phyloP scores from a whole-genome alignment of 495 filamentous ascomycete genomes.

The Aspergillus sclerotioniger region DNA sequence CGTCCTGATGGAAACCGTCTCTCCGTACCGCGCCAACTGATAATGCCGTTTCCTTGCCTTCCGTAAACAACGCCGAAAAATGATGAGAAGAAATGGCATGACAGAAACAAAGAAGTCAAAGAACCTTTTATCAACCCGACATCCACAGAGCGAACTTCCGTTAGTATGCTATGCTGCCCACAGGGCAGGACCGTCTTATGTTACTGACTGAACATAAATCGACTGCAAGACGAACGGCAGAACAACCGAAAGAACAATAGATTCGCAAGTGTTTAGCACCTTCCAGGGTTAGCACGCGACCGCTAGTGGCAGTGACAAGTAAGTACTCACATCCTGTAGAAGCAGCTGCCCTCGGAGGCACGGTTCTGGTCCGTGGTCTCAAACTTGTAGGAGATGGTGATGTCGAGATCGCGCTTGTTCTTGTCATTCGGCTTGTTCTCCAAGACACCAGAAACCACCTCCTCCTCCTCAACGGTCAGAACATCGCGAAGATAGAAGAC shows the following conservation, averaged over 20 bases:
- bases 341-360: constrained; percentile 63
- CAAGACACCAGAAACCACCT: constrained; percentile 67
- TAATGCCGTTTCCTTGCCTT: constrained; percentile 45
- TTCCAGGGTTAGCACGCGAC: constrained; percentile 29
- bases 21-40: constrained; percentile 49
- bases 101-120: constrained; percentile 20
- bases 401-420: constrained; percentile 94
- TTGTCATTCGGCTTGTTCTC: constrained; percentile 86
- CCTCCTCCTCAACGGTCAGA: constrained; percentile 76
- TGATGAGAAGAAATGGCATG: constrained; percentile 17
- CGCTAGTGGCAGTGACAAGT: neutral
- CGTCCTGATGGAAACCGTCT: constrained; percentile 36
- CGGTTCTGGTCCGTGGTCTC: constrained; percentile 70
- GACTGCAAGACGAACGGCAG: constrained; percentile 21
- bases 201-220: constrained; percentile 11
- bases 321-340: constrained; percentile 80
- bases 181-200: constrained; percentile 12
- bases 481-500: constrained; percentile 87
- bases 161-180: constrained; percentile 37
- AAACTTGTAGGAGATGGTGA: constrained; percentile 78
- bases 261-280: constrained; percentile 42
- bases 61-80: constrained; percentile 41
- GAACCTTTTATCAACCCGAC: constrained; percentile 21
- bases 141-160: constrained; percentile 21
- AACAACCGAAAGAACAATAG: constrained; percentile 21